Conservation (phyloP, 75 land plant genomes). For the Pseudotsuga menziesii region DNA sequence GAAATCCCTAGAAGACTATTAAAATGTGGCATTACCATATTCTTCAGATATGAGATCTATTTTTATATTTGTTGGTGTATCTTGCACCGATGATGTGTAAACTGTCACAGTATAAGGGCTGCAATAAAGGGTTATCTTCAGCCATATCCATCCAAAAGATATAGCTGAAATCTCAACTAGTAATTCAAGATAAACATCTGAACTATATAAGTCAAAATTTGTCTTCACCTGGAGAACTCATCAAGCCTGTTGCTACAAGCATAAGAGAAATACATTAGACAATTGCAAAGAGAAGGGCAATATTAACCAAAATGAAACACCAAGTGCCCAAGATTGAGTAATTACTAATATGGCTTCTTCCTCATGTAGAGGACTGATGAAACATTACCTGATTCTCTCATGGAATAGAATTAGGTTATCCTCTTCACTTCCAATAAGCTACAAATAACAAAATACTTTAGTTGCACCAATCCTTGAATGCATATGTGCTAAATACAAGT, state of each 20-base stretch:
- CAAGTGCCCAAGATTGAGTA: neutral
- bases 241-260: constrained; percentile 23
- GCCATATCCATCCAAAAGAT: neutral
- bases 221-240: constrained; percentile 30
- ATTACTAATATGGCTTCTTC: neutral
- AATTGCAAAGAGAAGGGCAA: neutral
- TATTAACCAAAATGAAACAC: constrained; percentile 4
- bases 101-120: constrained; percentile 76
- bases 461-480: constrained; percentile 1
- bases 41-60: constrained; percentile 85
- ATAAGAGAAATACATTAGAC: constrained; percentile 4
- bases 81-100: constrained; percentile 22
- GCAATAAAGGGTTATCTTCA: constrained; percentile 18
- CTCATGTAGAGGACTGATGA: neutral
- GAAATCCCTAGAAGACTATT: neutral
- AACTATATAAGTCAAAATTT: neutral
- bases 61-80: constrained; percentile 37
- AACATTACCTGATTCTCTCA: constrained; percentile 82
- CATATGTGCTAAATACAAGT: neutral
- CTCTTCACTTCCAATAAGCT: constrained; percentile 77
- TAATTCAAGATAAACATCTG: neutral
- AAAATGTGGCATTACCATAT: constrained; percentile 46
- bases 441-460: constrained; percentile 10
- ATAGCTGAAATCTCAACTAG: neutral
- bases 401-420: constrained; percentile 70